Percentiles rank a stretch among this genome's conserved stretches.
These are phyloP conservation scores for Neoboletus magnificus DNA, from an alignment of 768 basidiomycete genomes.

Conservation along the genomic window DNA sequence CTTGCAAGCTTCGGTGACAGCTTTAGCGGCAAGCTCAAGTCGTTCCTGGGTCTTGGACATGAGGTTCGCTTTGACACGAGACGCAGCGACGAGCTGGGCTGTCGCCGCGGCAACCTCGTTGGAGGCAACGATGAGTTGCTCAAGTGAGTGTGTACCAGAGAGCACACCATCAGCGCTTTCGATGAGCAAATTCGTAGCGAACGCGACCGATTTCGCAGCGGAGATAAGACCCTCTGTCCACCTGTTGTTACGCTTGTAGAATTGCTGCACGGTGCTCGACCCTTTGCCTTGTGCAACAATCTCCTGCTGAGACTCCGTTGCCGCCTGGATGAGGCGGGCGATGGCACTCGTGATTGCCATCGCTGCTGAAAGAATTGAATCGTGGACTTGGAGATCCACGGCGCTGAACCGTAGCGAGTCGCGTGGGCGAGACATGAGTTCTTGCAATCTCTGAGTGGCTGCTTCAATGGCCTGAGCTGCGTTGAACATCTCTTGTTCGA, in stretches of 20 bases:
- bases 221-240: constrained; percentile 99
- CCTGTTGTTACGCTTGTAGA: constrained; percentile 99
- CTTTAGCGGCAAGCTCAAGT: constrained; percentile 94
- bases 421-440: constrained; percentile 87
- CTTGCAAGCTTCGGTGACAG: constrained; percentile 96
- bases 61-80: constrained; percentile 94
- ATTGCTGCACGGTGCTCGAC: constrained; percentile 88
- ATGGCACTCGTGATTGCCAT: constrained; percentile 96
- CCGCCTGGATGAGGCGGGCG: constrained; percentile 89
- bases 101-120: constrained; percentile 98
- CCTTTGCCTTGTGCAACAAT: constrained; percentile 96
- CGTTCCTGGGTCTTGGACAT: constrained; percentile 99
- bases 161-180: constrained; percentile 98
- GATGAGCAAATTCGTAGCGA: constrained; percentile 92
- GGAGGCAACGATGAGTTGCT: constrained; percentile 99
- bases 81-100: constrained; percentile 97
- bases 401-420: constrained; percentile 86
- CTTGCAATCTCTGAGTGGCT: constrained; percentile 86
- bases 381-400: constrained; percentile 94
- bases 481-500: constrained; percentile 93
- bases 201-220: constrained; percentile 96
- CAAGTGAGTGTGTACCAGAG: constrained; percentile 92
- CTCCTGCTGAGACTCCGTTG: constrained; percentile 97
- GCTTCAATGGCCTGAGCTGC: constrained; percentile 92
- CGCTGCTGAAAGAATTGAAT: constrained; percentile 91